These are phyloP conservation scores for Aspergillus fijiensis DNA, from an alignment of 2,329 filamentous ascomycete genomes.

Conservation along the genomic window DNA sequence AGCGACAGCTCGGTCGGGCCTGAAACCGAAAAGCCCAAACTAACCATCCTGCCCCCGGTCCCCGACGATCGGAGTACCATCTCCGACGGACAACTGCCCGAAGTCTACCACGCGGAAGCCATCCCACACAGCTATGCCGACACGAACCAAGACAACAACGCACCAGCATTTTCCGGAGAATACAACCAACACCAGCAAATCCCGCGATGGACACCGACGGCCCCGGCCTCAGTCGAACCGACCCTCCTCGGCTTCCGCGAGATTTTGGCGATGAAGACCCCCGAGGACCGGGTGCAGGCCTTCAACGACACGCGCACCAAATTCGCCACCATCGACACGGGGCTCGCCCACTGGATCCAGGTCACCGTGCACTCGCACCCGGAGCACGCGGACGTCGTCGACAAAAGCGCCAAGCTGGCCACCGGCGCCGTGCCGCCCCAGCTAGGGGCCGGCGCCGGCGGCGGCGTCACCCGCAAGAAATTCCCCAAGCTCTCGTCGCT, in stretches of 20 bases:
- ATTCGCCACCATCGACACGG: constrained; percentile 71
- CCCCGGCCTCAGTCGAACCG: constrained; percentile 23
- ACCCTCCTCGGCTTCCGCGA: constrained; percentile 67
- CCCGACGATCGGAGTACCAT: constrained; percentile 17
- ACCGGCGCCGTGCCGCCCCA: constrained; percentile 28
- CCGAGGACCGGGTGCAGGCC: constrained; percentile 67
- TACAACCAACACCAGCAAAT: constrained; percentile 5
- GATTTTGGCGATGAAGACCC: constrained; percentile 67
- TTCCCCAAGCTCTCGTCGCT: constrained; percentile 44
- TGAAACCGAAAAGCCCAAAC: constrained; percentile 31
- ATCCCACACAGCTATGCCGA: constrained; percentile 10
- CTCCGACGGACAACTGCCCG: constrained; percentile 14
- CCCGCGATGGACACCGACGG: constrained; percentile 14
- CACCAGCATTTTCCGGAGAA: background rate
- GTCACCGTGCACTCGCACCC: constrained; percentile 52
- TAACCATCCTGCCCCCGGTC: constrained; percentile 33
- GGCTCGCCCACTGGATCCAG: constrained; percentile 63
- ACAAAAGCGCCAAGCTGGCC: constrained; percentile 35
- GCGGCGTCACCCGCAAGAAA: constrained; percentile 34
- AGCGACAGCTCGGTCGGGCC: constrained; percentile 8
- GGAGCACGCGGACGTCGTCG: constrained; percentile 51
- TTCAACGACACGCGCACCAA: constrained; percentile 71
- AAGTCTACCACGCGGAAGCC: constrained; percentile 15
- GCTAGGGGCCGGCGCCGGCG: background rate
- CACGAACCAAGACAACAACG: background rate